Percentiles rank a stretch among this genome's conserved stretches.
These are phyloP conservation scores for Phytophthora sp. DNA, from an alignment of 352 stramenopile genomes.

Conservation along the genomic window DNA sequence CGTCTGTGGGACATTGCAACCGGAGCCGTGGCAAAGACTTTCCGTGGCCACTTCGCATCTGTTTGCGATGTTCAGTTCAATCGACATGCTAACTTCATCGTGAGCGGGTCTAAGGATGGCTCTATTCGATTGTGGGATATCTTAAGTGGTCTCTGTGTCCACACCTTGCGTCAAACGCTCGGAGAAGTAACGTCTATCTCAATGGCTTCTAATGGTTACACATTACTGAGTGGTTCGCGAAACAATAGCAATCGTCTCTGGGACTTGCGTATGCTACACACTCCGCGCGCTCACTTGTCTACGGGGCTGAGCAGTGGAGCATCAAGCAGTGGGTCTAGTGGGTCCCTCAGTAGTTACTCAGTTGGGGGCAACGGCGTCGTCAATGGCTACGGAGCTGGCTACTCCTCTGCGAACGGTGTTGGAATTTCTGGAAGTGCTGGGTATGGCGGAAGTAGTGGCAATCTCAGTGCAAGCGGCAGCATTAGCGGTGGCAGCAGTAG, in stretches of 20 bases:
- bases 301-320: conserved; percentile 33
- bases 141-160: conserved; percentile 85
- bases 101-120: conserved; percentile 87
- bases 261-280: conserved; percentile 88
- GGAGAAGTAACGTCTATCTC: conserved; percentile 88
- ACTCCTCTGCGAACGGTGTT: conserved; percentile 22
- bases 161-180: conserved; percentile 84
- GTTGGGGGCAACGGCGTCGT: conserved; percentile 10
- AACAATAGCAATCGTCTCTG: conserved; percentile 91
- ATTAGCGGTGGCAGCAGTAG: conserved; percentile 24
- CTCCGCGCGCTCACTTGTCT: conserved; percentile 64
- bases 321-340: conserved; percentile 32
- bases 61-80: conserved; percentile 91
- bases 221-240: conserved; percentile 78
- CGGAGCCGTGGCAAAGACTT: conserved; percentile 74
- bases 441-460: conserved; percentile 31
- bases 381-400: conserved; percentile 27
- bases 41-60: conserved; percentile 78
- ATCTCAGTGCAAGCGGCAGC: conserved; percentile 28
- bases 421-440: conserved; percentile 21
- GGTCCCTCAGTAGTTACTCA: conserved; percentile 34
- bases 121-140: conserved; percentile 90
- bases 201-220: conserved; percentile 84
- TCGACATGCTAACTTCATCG: conserved; percentile 84
- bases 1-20: conserved; percentile 86